Conservation (phyloP, 2,329 filamentous ascomycete genomes). For the Trichoderma brevicompactum region DNA sequence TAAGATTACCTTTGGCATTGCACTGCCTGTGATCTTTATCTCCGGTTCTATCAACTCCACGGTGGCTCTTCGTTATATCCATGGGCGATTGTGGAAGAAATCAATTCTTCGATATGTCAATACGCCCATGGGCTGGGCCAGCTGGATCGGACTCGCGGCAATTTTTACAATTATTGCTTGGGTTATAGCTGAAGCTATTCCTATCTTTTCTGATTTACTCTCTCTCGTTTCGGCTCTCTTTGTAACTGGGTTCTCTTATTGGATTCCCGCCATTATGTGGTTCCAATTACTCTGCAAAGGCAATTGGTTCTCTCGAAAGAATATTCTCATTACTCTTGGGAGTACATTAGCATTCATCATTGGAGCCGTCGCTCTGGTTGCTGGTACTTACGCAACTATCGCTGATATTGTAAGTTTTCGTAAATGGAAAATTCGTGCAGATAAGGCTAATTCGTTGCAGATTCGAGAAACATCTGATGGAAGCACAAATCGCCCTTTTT, state of each 20-base stretch:
- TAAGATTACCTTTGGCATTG: constrained; percentile 68
- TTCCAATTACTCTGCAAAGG: constrained; percentile 32
- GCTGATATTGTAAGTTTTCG: constrained; percentile 37
- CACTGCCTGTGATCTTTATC: constrained; percentile 69
- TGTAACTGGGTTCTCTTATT: constrained; percentile 41
- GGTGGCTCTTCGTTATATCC: constrained; percentile 45
- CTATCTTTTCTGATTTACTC: constrained; percentile 69
- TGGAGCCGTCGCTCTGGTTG: constrained; percentile 37
- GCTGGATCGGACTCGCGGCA: constrained; percentile 62
- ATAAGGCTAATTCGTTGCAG: constrained; percentile 26
- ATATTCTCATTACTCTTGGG: constrained; percentile 35
- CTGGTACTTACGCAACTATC: constrained; percentile 40
- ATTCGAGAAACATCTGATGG: constrained; percentile 33
- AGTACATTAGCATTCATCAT: constrained; percentile 38
- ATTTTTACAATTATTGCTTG: constrained; percentile 65
- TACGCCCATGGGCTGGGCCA: constrained; percentile 46
- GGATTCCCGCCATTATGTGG: constrained; percentile 35
- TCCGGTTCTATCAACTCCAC: constrained; percentile 66
- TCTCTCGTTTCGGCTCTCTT: constrained; percentile 53
- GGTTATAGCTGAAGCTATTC: constrained; percentile 71
- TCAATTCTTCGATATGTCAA: constrained; percentile 46
- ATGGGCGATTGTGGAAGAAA: constrained; percentile 44
- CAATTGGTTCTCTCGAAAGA: constrained; percentile 36
- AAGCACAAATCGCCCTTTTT: constrained; percentile 31
- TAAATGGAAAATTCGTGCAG: background rate